A percentile compares a stretch with the other conserved stretches of the same genome.
phyloP scores from a whole-genome alignment of 1,284 basidiomycete genomes.

The Polyporus tsugae region DNA sequence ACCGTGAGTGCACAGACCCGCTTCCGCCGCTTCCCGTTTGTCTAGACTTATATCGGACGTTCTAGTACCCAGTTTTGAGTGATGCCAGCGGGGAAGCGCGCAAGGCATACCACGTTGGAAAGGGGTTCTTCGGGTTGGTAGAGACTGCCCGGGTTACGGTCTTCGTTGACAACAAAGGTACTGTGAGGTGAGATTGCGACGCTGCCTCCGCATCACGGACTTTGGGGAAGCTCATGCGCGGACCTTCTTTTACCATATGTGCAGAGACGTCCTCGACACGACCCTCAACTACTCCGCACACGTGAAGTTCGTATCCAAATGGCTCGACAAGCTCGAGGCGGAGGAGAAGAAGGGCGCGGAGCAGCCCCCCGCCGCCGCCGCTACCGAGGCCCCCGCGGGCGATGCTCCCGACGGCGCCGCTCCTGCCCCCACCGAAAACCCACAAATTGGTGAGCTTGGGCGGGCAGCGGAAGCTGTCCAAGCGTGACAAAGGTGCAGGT shows the following conservation, averaged over 20 bases:
- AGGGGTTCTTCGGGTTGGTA: conserved; percentile 69
- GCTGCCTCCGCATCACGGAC: neutral
- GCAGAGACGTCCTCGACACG: conserved; percentile 61
- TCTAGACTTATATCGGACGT: neutral
- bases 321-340: conserved; percentile 60
- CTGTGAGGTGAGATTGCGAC: conserved; percentile 55
- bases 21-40: conserved; percentile 4
- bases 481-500: conserved; percentile 18
- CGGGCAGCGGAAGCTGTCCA: conserved; percentile 30
- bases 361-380: conserved; percentile 24
- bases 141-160: conserved; percentile 73
- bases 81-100: conserved; percentile 69
- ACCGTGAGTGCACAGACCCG: conserved; percentile 51
- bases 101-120: conserved; percentile 70
- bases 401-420: conserved; percentile 16
- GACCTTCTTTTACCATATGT: neutral
- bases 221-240: neutral
- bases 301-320: conserved; percentile 71
- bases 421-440: conserved; percentile 21
- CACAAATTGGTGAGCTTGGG: conserved; percentile 21
- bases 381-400: conserved; percentile 25
- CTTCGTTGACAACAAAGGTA: conserved; percentile 75
- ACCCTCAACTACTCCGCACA: conserved; percentile 71
- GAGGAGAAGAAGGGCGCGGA: conserved; percentile 43
- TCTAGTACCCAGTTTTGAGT: conserved; percentile 77